Evolutionary conservation across 1,284 basidiomycete genomes (phyloP), one percentile per base, ranked within the genome.

Genomic region (Cutaneotrichosporon cutaneum): DNA sequence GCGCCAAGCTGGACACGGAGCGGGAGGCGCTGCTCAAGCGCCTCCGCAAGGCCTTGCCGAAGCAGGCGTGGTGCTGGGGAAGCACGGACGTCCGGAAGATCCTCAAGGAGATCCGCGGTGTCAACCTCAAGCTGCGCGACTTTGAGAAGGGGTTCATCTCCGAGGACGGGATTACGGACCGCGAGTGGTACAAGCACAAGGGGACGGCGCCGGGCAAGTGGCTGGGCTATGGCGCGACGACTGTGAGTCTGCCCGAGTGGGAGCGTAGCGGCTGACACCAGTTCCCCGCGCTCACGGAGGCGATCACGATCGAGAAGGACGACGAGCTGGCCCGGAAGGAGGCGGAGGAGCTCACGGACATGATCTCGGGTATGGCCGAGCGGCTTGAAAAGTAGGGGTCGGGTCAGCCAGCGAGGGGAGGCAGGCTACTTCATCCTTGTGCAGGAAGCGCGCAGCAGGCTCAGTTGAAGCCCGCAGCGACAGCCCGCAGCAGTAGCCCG

Each of bases 61-160:
- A n/a, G 42, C 18, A 14, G 11, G 21, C 14, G 39, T 42, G 39
- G 2, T 27, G 48, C 11, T 22, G 54, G 27, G 7, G 39, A 3
- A n/a, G 24, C 10, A 71, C 68, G 58, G 81, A 84, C 62, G 81
- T 92, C 69, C 8, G 32, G 11, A 39, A 58, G 47, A 24, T 58
- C 10, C 83, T 85, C 8, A 83, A 84, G 68, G 84, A 86, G 42
- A 84, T 94, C 44, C 82, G 83, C 47, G 74, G 65, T 33, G 84
- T 87, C 55, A 96, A 96, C 77, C 81, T 83, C 78, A 88, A 88
- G 75, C 80, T 94, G 35, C 81, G 84, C 35, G 72, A 79, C 3
- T 95, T 95, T 70, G 94, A 97, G 77, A 83, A 84, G 58, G 92
- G 91, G 11, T 92, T 97, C 79, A 87, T 95, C 68, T 87, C 86